These are phyloP conservation scores for Fusarium sarcochroum DNA, from an alignment of 2,329 filamentous ascomycete species.

Conservation along the genomic window DNA sequence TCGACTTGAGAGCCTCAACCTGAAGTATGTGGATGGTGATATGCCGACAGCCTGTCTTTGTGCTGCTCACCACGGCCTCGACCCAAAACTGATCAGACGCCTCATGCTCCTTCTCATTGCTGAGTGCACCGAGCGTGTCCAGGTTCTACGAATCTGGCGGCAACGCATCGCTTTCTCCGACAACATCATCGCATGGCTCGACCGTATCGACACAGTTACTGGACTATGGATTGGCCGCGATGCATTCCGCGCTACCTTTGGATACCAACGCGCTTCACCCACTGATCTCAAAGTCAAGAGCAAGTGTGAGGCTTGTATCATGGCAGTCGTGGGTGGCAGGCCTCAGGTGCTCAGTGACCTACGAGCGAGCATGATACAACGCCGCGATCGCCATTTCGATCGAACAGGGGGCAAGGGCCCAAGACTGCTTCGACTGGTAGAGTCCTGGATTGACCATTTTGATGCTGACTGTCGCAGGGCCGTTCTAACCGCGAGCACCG, in stretches of 20 bases:
- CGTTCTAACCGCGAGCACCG: constrained; percentile 25
- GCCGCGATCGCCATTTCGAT: constrained; percentile 46
- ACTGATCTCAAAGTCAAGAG: constrained; percentile 49
- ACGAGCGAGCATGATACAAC: constrained; percentile 58
- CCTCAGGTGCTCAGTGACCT: constrained; percentile 61
- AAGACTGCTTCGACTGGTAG: constrained; percentile 57
- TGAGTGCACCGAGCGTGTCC: constrained; percentile 57
- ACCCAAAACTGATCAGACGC: constrained; percentile 60
- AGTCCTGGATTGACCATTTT: constrained; percentile 60
- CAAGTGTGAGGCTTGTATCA: constrained; percentile 67
- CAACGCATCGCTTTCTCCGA: constrained; percentile 18
- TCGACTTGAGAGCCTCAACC: constrained; percentile 41
- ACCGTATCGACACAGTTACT: constrained; percentile 45
- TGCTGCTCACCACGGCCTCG: constrained; percentile 56
- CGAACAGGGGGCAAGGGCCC: constrained; percentile 44
- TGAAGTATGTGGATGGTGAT: constrained; percentile 36
- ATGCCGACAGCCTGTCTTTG: constrained; percentile 57
- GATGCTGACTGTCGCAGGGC: constrained; percentile 18
- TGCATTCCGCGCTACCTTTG: constrained; percentile 55
- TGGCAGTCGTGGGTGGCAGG: constrained; percentile 63
- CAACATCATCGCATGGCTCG: constrained; percentile 42
- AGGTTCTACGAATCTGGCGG: constrained; percentile 48
- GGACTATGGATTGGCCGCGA: constrained; percentile 57
- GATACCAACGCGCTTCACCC: constrained; percentile 47
- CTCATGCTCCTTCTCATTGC: constrained; percentile 59